phyloP scores from a whole-genome alignment of 148 eudicot genomes.

The Vaccinium myrtillus region DNA sequence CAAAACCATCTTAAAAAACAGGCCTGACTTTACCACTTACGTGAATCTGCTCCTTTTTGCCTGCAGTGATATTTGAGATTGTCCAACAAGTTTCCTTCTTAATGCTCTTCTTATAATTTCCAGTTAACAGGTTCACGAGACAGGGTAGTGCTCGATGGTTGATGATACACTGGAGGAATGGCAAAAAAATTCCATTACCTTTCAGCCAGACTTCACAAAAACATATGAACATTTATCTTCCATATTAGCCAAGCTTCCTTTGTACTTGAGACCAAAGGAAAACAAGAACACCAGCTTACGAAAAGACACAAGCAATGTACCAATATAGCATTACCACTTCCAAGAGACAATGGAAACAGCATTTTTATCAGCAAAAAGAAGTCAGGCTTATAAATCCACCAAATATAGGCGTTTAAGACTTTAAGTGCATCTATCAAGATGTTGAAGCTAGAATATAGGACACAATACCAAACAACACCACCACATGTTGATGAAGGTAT shows the following conservation, averaged over 20 bases:
- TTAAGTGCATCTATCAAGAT: neutral
- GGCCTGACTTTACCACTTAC: constrained; percentile 15
- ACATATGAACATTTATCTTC: neutral
- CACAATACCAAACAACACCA: neutral
- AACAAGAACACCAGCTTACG: neutral
- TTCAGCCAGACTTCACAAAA: neutral
- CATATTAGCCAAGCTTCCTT: neutral
- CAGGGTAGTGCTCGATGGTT: constrained; percentile 34
- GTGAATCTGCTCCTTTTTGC: constrained; percentile 47
- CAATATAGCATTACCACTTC: neutral
- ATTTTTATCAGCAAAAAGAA: neutral
- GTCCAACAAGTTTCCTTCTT: constrained; percentile 58
- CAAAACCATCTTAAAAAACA: neutral
- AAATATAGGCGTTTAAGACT: neutral
- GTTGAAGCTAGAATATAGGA: neutral
- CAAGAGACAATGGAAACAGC: neutral
- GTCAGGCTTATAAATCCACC: neutral
- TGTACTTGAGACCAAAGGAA: neutral
- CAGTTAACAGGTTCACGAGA: constrained; percentile 33
- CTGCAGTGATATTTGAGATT: constrained; percentile 48
- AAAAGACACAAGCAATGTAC: neutral
- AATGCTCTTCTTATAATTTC: constrained; percentile 38
- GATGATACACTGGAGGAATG: constrained; percentile 32
- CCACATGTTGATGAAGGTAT: neutral
- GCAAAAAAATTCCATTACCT: neutral